Conservation (phyloP, 2,329 filamentous ascomycete genomes). For the Exophiala spinifera region DNA sequence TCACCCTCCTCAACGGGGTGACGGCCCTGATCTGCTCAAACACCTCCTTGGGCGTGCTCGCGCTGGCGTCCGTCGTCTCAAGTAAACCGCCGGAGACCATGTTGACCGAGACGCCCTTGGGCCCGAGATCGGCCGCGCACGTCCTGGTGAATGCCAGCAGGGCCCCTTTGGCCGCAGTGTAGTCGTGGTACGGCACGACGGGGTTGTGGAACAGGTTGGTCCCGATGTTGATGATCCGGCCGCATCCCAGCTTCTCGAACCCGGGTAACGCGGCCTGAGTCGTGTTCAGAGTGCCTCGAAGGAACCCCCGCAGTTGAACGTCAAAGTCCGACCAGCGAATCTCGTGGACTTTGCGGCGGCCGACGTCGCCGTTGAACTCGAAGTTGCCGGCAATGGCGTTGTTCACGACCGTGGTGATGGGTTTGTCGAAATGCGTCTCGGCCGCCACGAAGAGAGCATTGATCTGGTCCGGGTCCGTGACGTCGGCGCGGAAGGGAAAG, state of each 20-base stretch:
- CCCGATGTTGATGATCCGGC: slow-evolving; percentile 26
- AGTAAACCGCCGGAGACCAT: slow-evolving; percentile 25
- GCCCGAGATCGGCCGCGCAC: slow-evolving; percentile 24
- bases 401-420: slow-evolving; percentile 25
- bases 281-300: slow-evolving; percentile 23
- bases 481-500: slow-evolving; percentile 18
- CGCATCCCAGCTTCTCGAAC: slow-evolving; percentile 16
- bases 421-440: slow-evolving; percentile 9
- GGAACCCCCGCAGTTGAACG: slow-evolving; percentile 20
- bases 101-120: slow-evolving; percentile 24
- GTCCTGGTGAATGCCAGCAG: slow-evolving; percentile 25
- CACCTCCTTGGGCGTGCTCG: slow-evolving; percentile 20
- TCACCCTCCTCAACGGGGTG: slow-evolving; percentile 25
- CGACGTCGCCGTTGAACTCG: slow-evolving; percentile 25
- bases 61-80: slow-evolving; percentile 23
- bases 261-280: slow-evolving; percentile 23
- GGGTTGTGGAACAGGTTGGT: slow-evolving; percentile 26
- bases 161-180: slow-evolving; percentile 24
- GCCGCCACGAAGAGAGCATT: slow-evolving; percentile 17
- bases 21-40: slow-evolving; percentile 25
- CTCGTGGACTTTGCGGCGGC: slow-evolving; percentile 19
- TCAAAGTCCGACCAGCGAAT: slow-evolving; percentile 23
- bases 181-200: slow-evolving; percentile 27
- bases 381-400: slow-evolving; percentile 26
- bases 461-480: slow-evolving; percentile 17